These are phyloP conservation scores for Phoma sp. DNA, from an alignment of 2,329 filamentous ascomycete genomes.

Conservation along the genomic window DNA sequence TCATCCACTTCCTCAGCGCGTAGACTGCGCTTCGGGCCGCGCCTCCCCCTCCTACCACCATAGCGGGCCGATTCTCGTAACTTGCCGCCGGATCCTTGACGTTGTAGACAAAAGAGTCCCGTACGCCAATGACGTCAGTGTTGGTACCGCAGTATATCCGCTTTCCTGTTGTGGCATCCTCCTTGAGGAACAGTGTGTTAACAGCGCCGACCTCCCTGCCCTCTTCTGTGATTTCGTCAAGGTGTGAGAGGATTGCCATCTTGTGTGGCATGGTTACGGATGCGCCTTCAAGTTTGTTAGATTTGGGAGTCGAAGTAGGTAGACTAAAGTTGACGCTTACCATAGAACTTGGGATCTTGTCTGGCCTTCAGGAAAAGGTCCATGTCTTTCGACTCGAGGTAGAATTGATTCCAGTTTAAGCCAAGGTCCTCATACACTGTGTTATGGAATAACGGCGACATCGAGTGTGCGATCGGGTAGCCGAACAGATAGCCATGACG, in stretches of 20 bases:
- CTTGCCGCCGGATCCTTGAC: slow-evolving; percentile 53
- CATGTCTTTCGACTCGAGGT: slow-evolving; percentile 56
- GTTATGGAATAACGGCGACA: slow-evolving; percentile 62
- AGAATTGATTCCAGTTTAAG: slow-evolving; percentile 60
- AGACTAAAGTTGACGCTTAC: slow-evolving; percentile 45
- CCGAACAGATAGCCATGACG: slow-evolving; percentile 64
- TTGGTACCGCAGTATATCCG: slow-evolving; percentile 74
- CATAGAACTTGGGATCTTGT: slow-evolving; percentile 67
- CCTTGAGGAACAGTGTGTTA: slow-evolving; percentile 76
- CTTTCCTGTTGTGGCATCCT: slow-evolving; percentile 54
- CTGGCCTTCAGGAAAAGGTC: slow-evolving; percentile 58
- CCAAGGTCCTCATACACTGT: slow-evolving; percentile 60
- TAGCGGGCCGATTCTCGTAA: slow-evolving; percentile 68
- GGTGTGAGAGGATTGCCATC: slow-evolving; percentile 73
- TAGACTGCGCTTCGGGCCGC: slow-evolving; percentile 81
- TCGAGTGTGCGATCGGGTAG: slow-evolving; percentile 63
- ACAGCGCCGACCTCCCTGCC: slow-evolving; percentile 76
- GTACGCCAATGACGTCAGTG: slow-evolving; percentile 80
- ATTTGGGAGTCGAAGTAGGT: background rate
- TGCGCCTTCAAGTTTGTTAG: slow-evolving; percentile 58
- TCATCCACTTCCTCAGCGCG: slow-evolving; percentile 73
- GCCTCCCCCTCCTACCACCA: slow-evolving; percentile 79
- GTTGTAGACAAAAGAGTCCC: slow-evolving; percentile 69
- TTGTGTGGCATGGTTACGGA: slow-evolving; percentile 87
- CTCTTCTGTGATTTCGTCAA: slow-evolving; percentile 78